Evolutionary conservation across 31 red algal genomes (phyloP).

Genomic region (Porphyra umbilicalis): DNA sequence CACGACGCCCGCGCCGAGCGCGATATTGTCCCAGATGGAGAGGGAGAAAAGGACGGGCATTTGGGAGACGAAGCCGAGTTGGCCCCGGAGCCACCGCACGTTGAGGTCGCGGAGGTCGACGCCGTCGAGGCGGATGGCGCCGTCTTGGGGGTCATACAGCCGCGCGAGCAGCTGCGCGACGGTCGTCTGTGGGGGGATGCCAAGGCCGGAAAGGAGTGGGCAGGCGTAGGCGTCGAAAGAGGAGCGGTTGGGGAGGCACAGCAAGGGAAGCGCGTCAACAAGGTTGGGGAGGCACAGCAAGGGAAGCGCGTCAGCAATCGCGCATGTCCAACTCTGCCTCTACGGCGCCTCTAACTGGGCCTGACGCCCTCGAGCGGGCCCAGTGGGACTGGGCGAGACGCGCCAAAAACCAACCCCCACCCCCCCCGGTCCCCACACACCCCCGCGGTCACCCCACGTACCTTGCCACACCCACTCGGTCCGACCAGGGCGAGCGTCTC

Average conservation of each 20-base stretch:
- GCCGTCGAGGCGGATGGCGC: conserved; percentile 59
- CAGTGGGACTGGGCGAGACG: too few relatives aligned
- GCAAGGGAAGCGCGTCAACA: too few relatives aligned
- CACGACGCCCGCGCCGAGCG: conserved; percentile 42
- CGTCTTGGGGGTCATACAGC: conserved; percentile 80
- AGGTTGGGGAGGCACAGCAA: too few relatives aligned
- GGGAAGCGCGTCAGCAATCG: too few relatives aligned
- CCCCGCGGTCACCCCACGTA: neutral
- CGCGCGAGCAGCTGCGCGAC: conserved; percentile 71
- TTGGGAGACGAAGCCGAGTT: conserved; percentile 83
- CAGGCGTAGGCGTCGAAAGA: too few relatives aligned
- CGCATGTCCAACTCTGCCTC: too few relatives aligned
- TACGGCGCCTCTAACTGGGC: too few relatives aligned
- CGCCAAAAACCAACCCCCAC: neutral
- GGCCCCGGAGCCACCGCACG: conserved; percentile 55
- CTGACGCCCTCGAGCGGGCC: too few relatives aligned
- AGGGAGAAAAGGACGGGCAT: conserved; percentile 72
- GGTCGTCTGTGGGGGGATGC: conserved; percentile 53
- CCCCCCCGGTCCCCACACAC: neutral
- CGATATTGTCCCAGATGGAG: conserved; percentile 78
- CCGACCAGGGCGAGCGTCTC: conserved; percentile 18
- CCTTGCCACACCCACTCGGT: conserved; percentile 5
- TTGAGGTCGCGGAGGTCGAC: conserved; percentile 48
- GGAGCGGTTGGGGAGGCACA: too few relatives aligned
- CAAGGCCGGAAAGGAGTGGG: too few relatives aligned